Conservation (phyloP, 1,284 basidiomycete genomes). For the Heterobasidion irregulare region DNA sequence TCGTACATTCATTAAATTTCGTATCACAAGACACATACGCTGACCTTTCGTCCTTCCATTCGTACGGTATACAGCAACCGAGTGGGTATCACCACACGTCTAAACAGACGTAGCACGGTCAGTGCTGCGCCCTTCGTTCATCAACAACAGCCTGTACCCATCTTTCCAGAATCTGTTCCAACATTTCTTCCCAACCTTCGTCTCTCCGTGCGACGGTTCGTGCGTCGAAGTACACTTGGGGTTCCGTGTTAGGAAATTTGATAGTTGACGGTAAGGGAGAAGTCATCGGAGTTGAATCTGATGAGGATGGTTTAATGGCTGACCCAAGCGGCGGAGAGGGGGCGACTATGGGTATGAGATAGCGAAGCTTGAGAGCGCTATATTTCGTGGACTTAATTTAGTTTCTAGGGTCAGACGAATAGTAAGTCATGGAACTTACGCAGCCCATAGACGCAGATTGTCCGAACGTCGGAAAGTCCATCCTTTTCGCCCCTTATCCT, state of each 20-base stretch:
- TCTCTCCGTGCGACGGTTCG: conserved; percentile 64
- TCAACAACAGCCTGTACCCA: conserved; percentile 68
- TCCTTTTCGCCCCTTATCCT: conserved; percentile 26
- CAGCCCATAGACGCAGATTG: conserved; percentile 76
- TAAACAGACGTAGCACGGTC: neutral
- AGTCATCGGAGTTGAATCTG: conserved; percentile 14
- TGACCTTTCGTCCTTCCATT: neutral
- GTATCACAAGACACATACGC: neutral
- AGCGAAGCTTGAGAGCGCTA: conserved; percentile 77
- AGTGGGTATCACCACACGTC: neutral
- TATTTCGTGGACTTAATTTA: neutral
- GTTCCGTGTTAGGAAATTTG: conserved; percentile 25
- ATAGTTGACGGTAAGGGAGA: conserved; percentile 17
- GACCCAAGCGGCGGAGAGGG: conserved; percentile 23
- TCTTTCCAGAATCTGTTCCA: conserved; percentile 48
- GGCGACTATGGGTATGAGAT: conserved; percentile 58
- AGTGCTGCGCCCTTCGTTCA: conserved; percentile 32
- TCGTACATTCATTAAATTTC: neutral
- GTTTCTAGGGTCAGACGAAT: neutral
- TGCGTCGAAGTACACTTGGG: conserved; percentile 58
- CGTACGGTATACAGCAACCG: neutral
- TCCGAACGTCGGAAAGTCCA: conserved; percentile 82
- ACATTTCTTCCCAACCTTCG: conserved; percentile 74
- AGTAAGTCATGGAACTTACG: conserved; percentile 37
- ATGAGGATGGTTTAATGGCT: conserved; percentile 16